Base-by-base conservation (phyloP, 805 yeast species). In the Kluyveromyces starmeri region DNA sequence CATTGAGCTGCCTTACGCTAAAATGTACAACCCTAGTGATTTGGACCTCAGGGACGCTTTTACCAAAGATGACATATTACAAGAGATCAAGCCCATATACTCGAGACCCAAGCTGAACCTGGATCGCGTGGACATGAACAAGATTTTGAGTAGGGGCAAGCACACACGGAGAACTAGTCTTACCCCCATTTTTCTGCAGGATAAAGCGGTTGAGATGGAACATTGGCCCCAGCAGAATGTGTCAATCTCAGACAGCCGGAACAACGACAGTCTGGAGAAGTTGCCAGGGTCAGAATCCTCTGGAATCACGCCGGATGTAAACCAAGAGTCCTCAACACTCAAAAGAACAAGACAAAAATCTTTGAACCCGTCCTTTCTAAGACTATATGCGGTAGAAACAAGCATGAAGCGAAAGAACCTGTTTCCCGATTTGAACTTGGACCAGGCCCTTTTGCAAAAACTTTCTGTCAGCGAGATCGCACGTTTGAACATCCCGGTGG, bases 141-240 rank as follows among this genome's bases (percentile, higher is more conserved):
- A 17, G 6, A 26, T 26, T 6, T 26, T 26, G 5, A 26, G 8
- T 19, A 26, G 18, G n/a, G 5, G n/a, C 6, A 10, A 23, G n/a
- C 26, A 7, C 13, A 10, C 11, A 23, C 26, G n/a, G 5, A 7
- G n/a, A 7, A 26, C 21, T 15, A 15, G 27, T 3, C 14, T 27
- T 13, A 24, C 31, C 25, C 31, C 35, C 25, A 35, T 39, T 24
- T 14, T 41, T 19, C 35, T 34, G 30, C 43, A 45, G 15, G 36
- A 37, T 20, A 40, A 40, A 32, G 21, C 34, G 19, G 43, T 45
- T 12, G 59, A 54, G 36, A 34, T 53, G 35, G 56, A 53, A 35
- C 43, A 47, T 9, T 53, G 59, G 59, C 56, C 55, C 12, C 19
- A 37, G n/a, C n/a, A n/a, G n/a, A n/a, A n/a, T n/a, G n/a, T n/a